phyloP scores from a whole-genome alignment of 345 rosid genomes.

The Euphorbia lathyris region DNA sequence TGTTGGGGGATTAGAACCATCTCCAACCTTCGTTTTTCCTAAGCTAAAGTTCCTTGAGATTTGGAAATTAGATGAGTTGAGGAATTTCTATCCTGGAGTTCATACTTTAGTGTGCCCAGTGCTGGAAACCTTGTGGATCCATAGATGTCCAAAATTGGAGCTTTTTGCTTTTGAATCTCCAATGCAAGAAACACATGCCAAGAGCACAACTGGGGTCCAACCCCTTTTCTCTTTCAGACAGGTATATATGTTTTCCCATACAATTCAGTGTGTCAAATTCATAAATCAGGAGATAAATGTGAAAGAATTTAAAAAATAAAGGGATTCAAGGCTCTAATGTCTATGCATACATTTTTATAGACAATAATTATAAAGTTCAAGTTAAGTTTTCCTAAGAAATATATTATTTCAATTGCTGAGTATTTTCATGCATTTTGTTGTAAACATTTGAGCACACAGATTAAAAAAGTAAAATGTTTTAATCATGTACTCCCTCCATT shows the following conservation, averaged over 20 bases:
- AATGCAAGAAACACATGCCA: background rate
- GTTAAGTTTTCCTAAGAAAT: too few species aligned
- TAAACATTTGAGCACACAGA: too few species aligned
- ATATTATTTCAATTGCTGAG: too few species aligned
- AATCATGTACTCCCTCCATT: too few species aligned
- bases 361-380: too few species aligned
- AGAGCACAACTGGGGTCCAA: background rate
- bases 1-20: conserved; percentile 2
- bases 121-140: background rate
- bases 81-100: conserved; percentile 7
- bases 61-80: background rate
- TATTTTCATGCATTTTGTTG: too few species aligned
- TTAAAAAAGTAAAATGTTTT: too few species aligned
- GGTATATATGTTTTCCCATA: background rate
- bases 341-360: too few species aligned
- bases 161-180: background rate
- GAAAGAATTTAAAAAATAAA: too few species aligned
- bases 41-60: background rate
- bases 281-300: too few species aligned
- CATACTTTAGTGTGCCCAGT: conserved; percentile 18
- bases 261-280: too few species aligned
- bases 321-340: too few species aligned
- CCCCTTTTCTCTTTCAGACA: conserved; percentile 1
- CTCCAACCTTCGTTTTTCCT: conserved; percentile 16
- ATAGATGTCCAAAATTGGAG: background rate